These are phyloP conservation scores for Chloromonas sp. DNA, from an alignment of 163 green algal genomes.

Conservation along the genomic window DNA sequence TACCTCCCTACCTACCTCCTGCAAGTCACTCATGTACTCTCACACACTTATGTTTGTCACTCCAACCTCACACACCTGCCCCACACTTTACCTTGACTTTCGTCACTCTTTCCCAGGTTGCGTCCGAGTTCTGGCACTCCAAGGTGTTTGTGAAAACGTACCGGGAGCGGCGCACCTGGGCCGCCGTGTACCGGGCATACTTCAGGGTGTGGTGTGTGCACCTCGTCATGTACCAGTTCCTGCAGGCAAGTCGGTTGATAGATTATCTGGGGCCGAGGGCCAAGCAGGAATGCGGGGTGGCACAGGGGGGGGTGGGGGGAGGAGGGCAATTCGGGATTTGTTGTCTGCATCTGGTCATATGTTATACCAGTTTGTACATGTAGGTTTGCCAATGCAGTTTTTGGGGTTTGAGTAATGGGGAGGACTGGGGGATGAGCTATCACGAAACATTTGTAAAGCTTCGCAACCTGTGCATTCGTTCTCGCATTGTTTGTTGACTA, in stretches of 20 bases:
- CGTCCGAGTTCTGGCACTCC: slow-evolving; percentile 37
- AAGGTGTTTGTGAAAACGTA: slow-evolving; percentile 53
- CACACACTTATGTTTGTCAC: too few relatives aligned
- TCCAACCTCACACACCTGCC: too few relatives aligned
- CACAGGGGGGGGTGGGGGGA: background rate
- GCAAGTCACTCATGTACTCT: background rate
- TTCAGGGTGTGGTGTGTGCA: slow-evolving; percentile 42
- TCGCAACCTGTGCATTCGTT: background rate
- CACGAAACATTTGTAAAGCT: background rate
- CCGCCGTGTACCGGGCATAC: slow-evolving; percentile 43
- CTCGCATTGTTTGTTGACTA: background rate
- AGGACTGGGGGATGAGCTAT: background rate
- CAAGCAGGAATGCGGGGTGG: background rate
- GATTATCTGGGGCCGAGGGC: background rate
- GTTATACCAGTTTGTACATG: background rate
- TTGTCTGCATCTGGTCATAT: background rate
- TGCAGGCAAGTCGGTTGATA: slow-evolving; percentile 7
- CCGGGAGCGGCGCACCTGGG: slow-evolving; percentile 38
- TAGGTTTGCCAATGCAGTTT: too few relatives aligned
- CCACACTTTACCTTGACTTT: too few relatives aligned
- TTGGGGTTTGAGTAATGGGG: too few relatives aligned
- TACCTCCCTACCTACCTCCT: background rate
- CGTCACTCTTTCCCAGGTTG: slow-evolving; percentile 13
- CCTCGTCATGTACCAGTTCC: slow-evolving; percentile 33
- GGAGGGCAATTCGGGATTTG: background rate